Percentiles rank a stretch among this genome's conserved stretches.
Evolutionary conservation across 1,284 basidiomycete species (phyloP).

Genomic region (Ceratobasidium papillatum): DNA sequence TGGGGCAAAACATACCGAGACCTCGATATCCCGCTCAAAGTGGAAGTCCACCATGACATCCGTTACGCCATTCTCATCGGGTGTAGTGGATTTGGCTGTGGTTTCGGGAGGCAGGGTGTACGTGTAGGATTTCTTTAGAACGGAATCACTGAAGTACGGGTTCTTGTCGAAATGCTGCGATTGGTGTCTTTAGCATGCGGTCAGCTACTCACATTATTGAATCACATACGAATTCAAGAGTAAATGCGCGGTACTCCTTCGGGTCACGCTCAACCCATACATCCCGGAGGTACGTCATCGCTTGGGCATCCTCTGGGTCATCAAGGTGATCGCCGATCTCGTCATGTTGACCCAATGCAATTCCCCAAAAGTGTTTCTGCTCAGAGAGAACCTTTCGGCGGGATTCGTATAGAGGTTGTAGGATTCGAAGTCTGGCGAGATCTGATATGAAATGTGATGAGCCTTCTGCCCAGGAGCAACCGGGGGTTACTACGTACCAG

Average conservation of each 20-base stretch:
- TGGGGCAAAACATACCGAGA: conserved; percentile 60
- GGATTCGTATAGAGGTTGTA: conserved; percentile 22
- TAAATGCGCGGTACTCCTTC: conserved; percentile 74
- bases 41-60: conserved; percentile 77
- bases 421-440: conserved; percentile 10
- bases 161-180: conserved; percentile 86
- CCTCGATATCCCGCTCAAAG: conserved; percentile 75
- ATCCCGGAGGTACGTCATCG: conserved; percentile 79
- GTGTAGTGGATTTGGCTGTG: conserved; percentile 60
- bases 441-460: conserved; percentile 5
- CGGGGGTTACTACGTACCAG: neutral
- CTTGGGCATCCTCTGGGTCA: conserved; percentile 66
- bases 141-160: conserved; percentile 76
- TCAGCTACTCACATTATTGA: too few species aligned
- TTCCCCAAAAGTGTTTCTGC: conserved; percentile 38
- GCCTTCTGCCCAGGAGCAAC: neutral
- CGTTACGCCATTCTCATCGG: conserved; percentile 76
- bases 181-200: too few species aligned
- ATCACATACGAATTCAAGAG: conserved; percentile 77
- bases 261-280: conserved; percentile 76
- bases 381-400: conserved; percentile 25
- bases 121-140: conserved; percentile 82
- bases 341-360: conserved; percentile 26
- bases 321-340: conserved; percentile 31
- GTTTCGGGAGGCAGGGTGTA: conserved; percentile 62